Evolutionary conservation across 2,329 filamentous ascomycete species (phyloP).

Genomic region (Dothiorella sarmentorum): DNA sequence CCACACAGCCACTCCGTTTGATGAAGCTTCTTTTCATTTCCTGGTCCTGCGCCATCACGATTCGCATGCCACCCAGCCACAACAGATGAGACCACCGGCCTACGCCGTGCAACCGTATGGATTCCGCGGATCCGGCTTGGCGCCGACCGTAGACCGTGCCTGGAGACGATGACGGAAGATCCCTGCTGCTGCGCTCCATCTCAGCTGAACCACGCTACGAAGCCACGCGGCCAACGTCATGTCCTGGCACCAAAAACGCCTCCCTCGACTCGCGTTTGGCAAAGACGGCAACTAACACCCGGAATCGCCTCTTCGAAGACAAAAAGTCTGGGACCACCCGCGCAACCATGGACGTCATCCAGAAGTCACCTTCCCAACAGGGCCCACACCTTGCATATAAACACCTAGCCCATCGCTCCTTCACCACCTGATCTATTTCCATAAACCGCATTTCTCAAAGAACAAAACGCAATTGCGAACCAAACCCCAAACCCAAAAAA

Average conservation of each 20-base stretch:
- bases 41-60: background rate
- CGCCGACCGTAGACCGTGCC: background rate
- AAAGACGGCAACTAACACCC: background rate
- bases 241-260: background rate
- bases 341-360: background rate
- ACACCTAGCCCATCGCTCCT: background rate
- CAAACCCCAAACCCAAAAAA: background rate
- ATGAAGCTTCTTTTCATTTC: no score
- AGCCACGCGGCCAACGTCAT: conserved; percentile 11
- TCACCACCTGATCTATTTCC: background rate
- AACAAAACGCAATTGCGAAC: no score
- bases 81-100: background rate
- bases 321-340: background rate
- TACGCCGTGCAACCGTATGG: background rate
- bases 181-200: conserved; percentile 11
- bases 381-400: no score
- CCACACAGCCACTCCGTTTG: no score
- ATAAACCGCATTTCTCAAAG: background rate
- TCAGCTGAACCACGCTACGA: background rate
- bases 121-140: conserved; percentile 6
- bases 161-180: background rate
- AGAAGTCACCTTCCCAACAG: background rate
- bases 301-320: no score
- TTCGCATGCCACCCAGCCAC: background rate
- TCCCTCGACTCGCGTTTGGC: background rate